A percentile compares a stretch with the other conserved stretches of the same genome.
Conservation (phyloP, 768 basidiomycete species). For the Collybia nuda region DNA sequence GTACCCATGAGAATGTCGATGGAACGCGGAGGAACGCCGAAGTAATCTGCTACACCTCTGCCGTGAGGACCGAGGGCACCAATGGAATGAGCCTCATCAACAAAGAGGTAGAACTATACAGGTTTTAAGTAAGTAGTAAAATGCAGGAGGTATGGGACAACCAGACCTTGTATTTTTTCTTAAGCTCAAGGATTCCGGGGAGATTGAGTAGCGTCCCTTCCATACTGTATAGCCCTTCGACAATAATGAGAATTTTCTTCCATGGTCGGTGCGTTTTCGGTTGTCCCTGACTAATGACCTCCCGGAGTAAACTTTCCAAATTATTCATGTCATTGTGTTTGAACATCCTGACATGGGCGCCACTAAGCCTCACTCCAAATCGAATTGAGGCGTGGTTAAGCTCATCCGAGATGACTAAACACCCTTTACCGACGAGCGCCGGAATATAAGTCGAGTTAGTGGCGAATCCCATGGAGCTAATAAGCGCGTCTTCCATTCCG, state of each 20-base stretch:
- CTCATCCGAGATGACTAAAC: slow-evolving; percentile 95
- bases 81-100: slow-evolving; percentile 98
- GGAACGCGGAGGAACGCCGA: slow-evolving; percentile 72
- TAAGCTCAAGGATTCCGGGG: slow-evolving; percentile 80
- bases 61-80: slow-evolving; percentile 94
- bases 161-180: slow-evolving; percentile 91
- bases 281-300: slow-evolving; percentile 96
- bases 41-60: slow-evolving; percentile 95
- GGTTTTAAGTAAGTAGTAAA: background rate
- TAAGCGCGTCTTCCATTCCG: slow-evolving; percentile 86
- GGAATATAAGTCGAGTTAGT: slow-evolving; percentile 95
- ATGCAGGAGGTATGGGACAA: background rate
- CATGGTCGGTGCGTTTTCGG: slow-evolving; percentile 98
- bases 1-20: slow-evolving; percentile 99
- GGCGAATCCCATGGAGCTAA: slow-evolving; percentile 96
- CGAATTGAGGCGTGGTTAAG: slow-evolving; percentile 95
- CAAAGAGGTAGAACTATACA: slow-evolving; percentile 85
- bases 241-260: slow-evolving; percentile 95
- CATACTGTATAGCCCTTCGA: slow-evolving; percentile 98
- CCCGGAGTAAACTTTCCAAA: slow-evolving; percentile 78
- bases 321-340: slow-evolving; percentile 94
- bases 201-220: slow-evolving; percentile 93
- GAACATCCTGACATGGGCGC: slow-evolving; percentile 89
- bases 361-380: slow-evolving; percentile 85
- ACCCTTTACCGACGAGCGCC: slow-evolving; percentile 86